Base-by-base conservation (phyloP, 495 filamentous ascomycete species). In the Haplographium delicatum region DNA sequence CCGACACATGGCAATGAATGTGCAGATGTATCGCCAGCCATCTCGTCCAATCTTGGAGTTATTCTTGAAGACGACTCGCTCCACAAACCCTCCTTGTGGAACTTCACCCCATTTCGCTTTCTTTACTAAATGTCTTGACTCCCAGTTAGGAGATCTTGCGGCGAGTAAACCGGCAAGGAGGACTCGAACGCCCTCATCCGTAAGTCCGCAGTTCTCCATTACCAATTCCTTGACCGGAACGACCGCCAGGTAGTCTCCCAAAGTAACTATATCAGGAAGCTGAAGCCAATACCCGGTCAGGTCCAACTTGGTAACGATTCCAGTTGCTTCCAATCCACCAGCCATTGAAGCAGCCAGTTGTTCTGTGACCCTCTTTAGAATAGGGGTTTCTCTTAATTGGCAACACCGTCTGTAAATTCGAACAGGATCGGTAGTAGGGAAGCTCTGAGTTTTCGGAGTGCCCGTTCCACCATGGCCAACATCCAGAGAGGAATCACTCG, bases 381-480 rank as follows among this genome's bases (percentile, higher is more conserved):
- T 87, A 1, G 86, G 86, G 0, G 89, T 91, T 68, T 97, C 93
- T 53, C 93, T 74, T 20, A 98, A 71, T 60, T 96, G 91, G 60
- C 93, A 97, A 63, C 93, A 97, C 47, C 93, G 80, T 42, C 90
- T 80, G 65, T 98, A 98, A 64, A 98, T 96, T 48, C 91, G 79
- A 7, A 90, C 76, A 5, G 93, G 91, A 62, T 95, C 91, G 15
- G 86, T 96, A 3, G 91, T 96, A 0, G 91, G 89, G 25, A 75
- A 77, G 44, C 79, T 75, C 56, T 85, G 82, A 11, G 77, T 72
- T 50, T 72, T 81, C 15, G 80, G 64, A 9, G 62, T 58, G 42
- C 65, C 54, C 13, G 53, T 44, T 42, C 51, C 57, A 48, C 42
- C 31, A 5, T 57, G 49, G n/a, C 62, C 60, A 5, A 61, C 59